phyloP scores from a whole-genome alignment of 371 early-diverging fungal genomes.

The Mycotypha africana region DNA sequence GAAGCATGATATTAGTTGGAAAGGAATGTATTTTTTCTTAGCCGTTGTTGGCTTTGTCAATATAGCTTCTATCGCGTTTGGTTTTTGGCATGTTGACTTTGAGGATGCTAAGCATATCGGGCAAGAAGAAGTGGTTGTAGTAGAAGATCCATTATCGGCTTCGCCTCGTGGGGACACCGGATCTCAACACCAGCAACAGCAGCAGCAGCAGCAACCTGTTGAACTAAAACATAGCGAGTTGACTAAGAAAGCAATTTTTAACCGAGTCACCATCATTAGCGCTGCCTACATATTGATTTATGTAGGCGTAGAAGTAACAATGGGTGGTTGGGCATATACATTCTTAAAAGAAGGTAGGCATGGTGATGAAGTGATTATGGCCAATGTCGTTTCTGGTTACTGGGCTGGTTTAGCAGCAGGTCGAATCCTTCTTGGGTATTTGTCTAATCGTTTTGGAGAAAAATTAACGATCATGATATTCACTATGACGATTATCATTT shows the following conservation, averaged over 20 bases:
- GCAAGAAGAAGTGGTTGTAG: neutral
- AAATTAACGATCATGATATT: constrained; percentile 24
- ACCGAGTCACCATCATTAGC: constrained; percentile 21
- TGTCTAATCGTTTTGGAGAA: constrained; percentile 24
- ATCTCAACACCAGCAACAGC: too few species aligned
- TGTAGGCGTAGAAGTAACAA: constrained; percentile 33
- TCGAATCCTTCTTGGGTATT: constrained; percentile 24
- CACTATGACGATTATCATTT: constrained; percentile 12
- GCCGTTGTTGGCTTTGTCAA: constrained; percentile 9
- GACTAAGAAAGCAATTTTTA: constrained; percentile 16
- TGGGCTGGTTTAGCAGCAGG: constrained; percentile 32
- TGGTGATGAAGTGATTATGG: constrained; percentile 17
- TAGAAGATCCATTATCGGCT: too few species aligned
- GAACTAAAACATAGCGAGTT: constrained; percentile 4
- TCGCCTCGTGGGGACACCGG: too few species aligned
- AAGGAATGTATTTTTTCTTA: constrained; percentile 23
- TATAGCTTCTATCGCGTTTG: constrained; percentile 12
- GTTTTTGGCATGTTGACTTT: constrained; percentile 13
- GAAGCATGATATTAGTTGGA: constrained; percentile 17
- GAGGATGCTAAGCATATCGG: constrained; percentile 6
- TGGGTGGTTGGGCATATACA: constrained; percentile 30
- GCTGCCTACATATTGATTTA: constrained; percentile 27
- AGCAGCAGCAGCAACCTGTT: too few species aligned
- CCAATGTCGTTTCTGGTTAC: constrained; percentile 21
- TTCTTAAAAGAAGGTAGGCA: constrained; percentile 27